These are phyloP conservation scores for Galerina marginata DNA, from an alignment of 768 basidiomycete genomes.

Conservation along the genomic window DNA sequence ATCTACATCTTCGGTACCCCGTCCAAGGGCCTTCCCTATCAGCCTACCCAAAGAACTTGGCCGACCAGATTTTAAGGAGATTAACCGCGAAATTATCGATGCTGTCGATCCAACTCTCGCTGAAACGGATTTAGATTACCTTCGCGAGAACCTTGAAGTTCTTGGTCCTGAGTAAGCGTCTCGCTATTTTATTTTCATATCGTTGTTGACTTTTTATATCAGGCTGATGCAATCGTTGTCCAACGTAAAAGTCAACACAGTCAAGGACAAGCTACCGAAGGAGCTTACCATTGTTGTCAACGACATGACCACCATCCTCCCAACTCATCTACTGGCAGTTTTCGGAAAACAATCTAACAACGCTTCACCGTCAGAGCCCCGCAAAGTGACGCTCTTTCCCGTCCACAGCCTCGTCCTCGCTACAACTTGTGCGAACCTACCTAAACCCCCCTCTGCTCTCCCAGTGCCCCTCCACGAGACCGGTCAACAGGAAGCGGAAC, in stretches of 20 bases:
- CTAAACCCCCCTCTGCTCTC: slow-evolving; percentile 50
- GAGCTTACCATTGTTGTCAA: slow-evolving; percentile 48
- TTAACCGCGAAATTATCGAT: slow-evolving; percentile 50
- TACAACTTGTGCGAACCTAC: slow-evolving; percentile 69
- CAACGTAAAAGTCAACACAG: slow-evolving; percentile 38
- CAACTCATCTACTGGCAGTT: slow-evolving; percentile 62
- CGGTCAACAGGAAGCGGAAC: slow-evolving; percentile 40
- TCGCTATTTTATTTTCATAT: slow-evolving; percentile 1
- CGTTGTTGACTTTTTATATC: slow-evolving; percentile 10
- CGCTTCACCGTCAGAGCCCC: slow-evolving; percentile 12
- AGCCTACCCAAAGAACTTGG: slow-evolving; percentile 57
- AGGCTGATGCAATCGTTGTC: slow-evolving; percentile 47
- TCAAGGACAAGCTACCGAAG: slow-evolving; percentile 42
- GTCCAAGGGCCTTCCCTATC: slow-evolving; percentile 34
- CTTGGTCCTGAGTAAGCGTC: slow-evolving; percentile 47
- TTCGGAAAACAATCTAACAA: slow-evolving; percentile 29
- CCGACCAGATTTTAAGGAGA: slow-evolving; percentile 54
- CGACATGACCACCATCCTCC: slow-evolving; percentile 37
- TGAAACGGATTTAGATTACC: slow-evolving; percentile 54
- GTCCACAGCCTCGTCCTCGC: slow-evolving; percentile 75
- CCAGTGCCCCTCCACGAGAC: slow-evolving; percentile 31
- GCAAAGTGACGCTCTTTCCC: slow-evolving; percentile 59
- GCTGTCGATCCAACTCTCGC: slow-evolving; percentile 56
- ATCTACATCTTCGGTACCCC: slow-evolving; percentile 15
- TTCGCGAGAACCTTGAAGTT: slow-evolving; percentile 54